These are phyloP conservation scores for Xanthoparmelia taractica DNA, from an alignment of 495 filamentous ascomycete genomes.

Conservation along the genomic window DNA sequence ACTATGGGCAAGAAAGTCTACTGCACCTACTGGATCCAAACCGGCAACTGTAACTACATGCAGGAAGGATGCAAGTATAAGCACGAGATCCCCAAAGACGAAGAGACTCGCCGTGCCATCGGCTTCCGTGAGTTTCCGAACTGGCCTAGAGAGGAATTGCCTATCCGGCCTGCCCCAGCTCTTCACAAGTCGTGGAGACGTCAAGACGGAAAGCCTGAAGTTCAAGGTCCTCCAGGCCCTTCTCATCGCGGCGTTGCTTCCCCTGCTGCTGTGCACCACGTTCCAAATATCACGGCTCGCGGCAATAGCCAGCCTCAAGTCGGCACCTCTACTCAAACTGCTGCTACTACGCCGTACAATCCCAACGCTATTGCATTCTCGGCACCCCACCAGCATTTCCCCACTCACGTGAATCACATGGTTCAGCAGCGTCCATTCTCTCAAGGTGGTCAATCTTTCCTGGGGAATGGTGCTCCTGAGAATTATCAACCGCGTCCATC, in stretches of 20 bases:
- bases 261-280: not conserved
- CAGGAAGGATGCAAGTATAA: conserved; percentile 81
- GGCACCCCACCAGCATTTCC: conserved; percentile 6
- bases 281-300: not conserved
- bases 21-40: conserved; percentile 83
- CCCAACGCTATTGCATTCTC: not conserved
- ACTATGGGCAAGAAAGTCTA: conserved; percentile 55
- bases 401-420: not conserved
- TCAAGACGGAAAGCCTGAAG: not conserved
- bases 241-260: not conserved
- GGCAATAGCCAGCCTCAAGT: not conserved
- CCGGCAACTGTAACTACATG: conserved; percentile 74
- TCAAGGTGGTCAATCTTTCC: not conserved
- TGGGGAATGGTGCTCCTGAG: not conserved
- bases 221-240: not conserved
- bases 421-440: not conserved
- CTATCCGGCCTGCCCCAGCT: not conserved
- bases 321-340: not conserved
- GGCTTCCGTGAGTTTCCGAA: conserved; percentile 51
- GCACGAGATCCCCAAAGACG: conserved; percentile 71
- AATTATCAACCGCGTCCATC: not conserved
- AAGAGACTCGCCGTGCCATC: conserved; percentile 50
- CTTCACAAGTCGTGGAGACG: conserved; percentile 13
- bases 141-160: conserved; percentile 45
- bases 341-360: conserved; percentile 8